Percentiles rank a stretch among this genome's conserved stretches.
phyloP scores from a whole-genome alignment of 768 basidiomycete genomes.

The Paxillus rubicundulus region DNA sequence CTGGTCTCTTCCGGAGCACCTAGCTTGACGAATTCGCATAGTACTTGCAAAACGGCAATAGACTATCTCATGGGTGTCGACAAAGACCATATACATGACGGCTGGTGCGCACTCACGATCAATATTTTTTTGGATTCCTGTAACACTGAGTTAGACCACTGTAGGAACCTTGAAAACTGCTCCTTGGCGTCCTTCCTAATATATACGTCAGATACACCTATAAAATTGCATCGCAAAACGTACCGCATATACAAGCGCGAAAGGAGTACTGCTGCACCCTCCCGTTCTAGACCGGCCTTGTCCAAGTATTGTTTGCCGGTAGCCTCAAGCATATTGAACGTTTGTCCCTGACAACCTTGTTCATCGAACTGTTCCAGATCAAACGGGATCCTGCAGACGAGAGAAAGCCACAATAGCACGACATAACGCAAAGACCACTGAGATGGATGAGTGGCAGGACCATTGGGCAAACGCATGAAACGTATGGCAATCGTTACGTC shows the following conservation, averaged over 20 bases:
- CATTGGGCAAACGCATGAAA: slow-evolving; percentile 52
- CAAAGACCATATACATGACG: background rate
- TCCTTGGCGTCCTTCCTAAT: slow-evolving; percentile 57
- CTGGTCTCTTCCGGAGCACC: slow-evolving; percentile 55
- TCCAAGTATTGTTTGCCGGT: slow-evolving; percentile 57
- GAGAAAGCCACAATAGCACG: slow-evolving; percentile 87
- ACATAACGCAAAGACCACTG: slow-evolving; percentile 86
- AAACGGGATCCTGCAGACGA: slow-evolving; percentile 94
- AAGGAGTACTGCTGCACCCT: slow-evolving; percentile 77
- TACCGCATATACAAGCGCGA: slow-evolving; percentile 80
- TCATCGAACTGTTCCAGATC: slow-evolving; percentile 85
- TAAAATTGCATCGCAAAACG: slow-evolving; percentile 14
- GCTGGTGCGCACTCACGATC: slow-evolving; percentile 38
- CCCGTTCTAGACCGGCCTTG: slow-evolving; percentile 80
- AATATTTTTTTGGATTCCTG: slow-evolving; percentile 44
- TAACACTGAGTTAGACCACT: slow-evolving; percentile 42
- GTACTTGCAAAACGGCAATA: slow-evolving; percentile 64
- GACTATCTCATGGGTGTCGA: slow-evolving; percentile 41
- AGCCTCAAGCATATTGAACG: slow-evolving; percentile 54
- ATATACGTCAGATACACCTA: slow-evolving; percentile 9
- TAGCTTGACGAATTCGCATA: slow-evolving; percentile 69
- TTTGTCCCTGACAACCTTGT: slow-evolving; percentile 45
- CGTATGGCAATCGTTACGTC: slow-evolving; percentile 76
- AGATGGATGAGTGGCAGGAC: slow-evolving; percentile 37
- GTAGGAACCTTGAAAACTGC: slow-evolving; percentile 52